Base-by-base conservation (phyloP, 441 rosid species). In the Gossypium aridum region DNA sequence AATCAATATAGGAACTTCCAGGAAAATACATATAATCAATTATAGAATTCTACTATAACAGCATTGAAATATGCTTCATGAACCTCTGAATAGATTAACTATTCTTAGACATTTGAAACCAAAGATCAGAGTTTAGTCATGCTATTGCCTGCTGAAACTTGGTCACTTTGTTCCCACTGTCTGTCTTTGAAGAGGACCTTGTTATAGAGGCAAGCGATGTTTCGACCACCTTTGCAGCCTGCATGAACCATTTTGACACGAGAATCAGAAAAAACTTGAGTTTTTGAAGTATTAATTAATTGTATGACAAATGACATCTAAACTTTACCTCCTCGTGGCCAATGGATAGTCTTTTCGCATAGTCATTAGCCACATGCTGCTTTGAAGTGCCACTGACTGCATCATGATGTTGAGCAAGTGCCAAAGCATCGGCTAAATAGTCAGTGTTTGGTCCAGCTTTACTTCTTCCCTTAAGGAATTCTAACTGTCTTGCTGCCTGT, bases 401-500 rank as follows among this genome's bases (percentile, higher is more conserved):
- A 43, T 86, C 90, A 74, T 86, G 90, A 75, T 86, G 90, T 62
- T 84, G 90, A 57, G 73, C 84, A 64, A 81, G 63, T 76, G 90
- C 90, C 76, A 86, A 73, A 55, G 90, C 87, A 81, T 86, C 86
- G 2, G 84, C 90, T 70, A 86, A 73, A 19, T 62, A 78, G 61
- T 83, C 84, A 17, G 82, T 80, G 57, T 51, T 83, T n/a, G 84
- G 80, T 56, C 90, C 82, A 6, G 67, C 71, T 64, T 77, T 65
- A 49, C 61, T 83, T 71, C 69, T 78, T 71, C 90, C 90, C 19
- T 34, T 80, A 57, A 84, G 83, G 54, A 86, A 83, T 20, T 86
- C 88, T 70, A 86, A 69, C 51, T 86, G 90, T 54, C 90, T 80
- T 13, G 87, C 86, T 45, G 90, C 88, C 90, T 86, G 77, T 75